Conservation (phyloP, 2,329 filamentous ascomycete genomes). For the Talaromyces sp. region DNA sequence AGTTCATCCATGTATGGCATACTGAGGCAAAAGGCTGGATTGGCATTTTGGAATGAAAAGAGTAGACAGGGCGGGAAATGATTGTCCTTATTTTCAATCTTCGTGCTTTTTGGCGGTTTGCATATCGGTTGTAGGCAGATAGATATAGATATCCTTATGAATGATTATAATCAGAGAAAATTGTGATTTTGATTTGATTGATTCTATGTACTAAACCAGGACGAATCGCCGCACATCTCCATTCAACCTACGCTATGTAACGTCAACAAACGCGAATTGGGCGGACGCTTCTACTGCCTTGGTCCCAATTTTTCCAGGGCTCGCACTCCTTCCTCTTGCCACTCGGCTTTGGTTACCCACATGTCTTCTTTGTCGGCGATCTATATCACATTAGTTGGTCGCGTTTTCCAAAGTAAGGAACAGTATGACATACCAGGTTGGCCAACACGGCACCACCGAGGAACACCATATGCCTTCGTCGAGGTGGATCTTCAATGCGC, state of each 20-base stretch:
- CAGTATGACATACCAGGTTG: slow-evolving; percentile 66
- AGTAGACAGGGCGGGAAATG: slow-evolving; percentile 23
- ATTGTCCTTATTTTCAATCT: neutral
- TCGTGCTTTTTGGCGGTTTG: neutral
- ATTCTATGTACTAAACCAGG: slow-evolving; percentile 14
- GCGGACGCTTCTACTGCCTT: slow-evolving; percentile 52
- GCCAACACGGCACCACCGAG: slow-evolving; percentile 92
- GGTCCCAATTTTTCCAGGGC: slow-evolving; percentile 90
- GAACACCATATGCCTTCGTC: slow-evolving; percentile 99
- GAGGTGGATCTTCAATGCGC: slow-evolving; percentile 93
- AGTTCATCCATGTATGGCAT: slow-evolving; percentile 39
- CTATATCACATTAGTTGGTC: slow-evolving; percentile 29
- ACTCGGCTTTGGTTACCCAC: slow-evolving; percentile 98
- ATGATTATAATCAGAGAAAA: neutral
- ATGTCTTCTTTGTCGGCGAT: slow-evolving; percentile 99
- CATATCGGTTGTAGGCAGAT: neutral
- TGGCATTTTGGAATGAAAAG: slow-evolving; percentile 40
- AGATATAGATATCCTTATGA: neutral
- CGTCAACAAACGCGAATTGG: neutral
- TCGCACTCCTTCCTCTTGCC: slow-evolving; percentile 84
- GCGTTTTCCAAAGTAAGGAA: neutral
- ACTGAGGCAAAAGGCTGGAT: slow-evolving; percentile 34
- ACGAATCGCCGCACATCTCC: neutral
- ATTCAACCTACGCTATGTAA: slow-evolving; percentile 17
- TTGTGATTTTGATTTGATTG: slow-evolving; percentile 12